Base-by-base conservation (phyloP, 179 eudicot species). In the Spergularia azorica region DNA sequence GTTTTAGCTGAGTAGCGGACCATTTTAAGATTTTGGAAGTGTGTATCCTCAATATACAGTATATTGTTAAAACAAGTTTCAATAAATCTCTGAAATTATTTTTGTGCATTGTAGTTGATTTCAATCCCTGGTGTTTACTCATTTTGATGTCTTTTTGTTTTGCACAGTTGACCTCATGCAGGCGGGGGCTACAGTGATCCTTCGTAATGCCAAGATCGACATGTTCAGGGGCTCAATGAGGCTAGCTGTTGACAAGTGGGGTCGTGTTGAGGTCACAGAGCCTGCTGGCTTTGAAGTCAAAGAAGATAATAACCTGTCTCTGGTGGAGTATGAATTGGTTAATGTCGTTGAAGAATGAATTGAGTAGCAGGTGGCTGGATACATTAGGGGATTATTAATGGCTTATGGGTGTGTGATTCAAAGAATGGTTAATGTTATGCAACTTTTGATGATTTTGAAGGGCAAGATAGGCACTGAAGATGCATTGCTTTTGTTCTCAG, bases 181-280 rank as follows among this genome's bases (percentile, higher is more conserved):
- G 82, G 82, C 96, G 59, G 96, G 85, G 21, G 67, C 83, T 56
- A 91, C 96, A 10, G 90, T 92, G 59, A 88, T 89, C 20, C 83
- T 92, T 20, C 92, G 95, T 3, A 92, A 92, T 82, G 92, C 97
- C 15, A 92, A 91, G 84, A 89, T 92, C 57, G 96, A 92, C 79
- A 92, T 92, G 96, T 92, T 89, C 60, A 93, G 88, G 83, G 91
- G 97, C 16, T 87, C 96, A 0, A 91, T 91, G 94, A 88, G 96
- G 87, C 84, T 91, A 13, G 92, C 91, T 17, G 97, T 91, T 60
- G 96, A 93, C 86, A 91, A 88, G 78, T 91, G 96, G 97, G 97
- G 96, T 16, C 90, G 80, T 43, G 82, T 89, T 55, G 90, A 89
- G 83, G 89, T 86, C 21, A 82, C 92, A 16, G 87, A 89, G 21